These are phyloP conservation scores for Lithospermum erythrorhizon DNA, from an alignment of 257 asterid genomes.

Conservation along the genomic window DNA sequence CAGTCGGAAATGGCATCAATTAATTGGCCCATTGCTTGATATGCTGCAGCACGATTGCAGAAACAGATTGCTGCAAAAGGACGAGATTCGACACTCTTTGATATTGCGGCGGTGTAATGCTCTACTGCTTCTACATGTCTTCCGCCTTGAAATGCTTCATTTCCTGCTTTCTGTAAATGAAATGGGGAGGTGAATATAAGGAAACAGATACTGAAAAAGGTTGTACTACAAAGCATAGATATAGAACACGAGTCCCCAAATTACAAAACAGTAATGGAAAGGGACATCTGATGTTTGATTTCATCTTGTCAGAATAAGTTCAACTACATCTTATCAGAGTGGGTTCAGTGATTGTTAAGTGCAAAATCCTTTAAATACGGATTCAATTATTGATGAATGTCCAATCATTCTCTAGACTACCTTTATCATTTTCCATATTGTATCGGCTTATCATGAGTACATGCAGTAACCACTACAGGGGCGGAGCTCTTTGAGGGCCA, in stretches of 20 bases:
- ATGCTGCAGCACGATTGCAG: conserved; percentile 97
- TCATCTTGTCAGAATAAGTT: too few species aligned
- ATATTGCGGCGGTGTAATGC: conserved; percentile 70
- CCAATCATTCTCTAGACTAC: too few species aligned
- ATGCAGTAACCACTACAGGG: too few species aligned
- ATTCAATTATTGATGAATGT: too few species aligned
- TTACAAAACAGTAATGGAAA: not conserved
- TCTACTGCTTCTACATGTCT: conserved; percentile 72
- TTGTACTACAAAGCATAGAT: not conserved
- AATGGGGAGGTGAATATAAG: conserved; percentile 6
- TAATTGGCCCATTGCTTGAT: conserved; percentile 70
- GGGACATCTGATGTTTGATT: too few species aligned
- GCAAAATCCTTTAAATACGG: too few species aligned
- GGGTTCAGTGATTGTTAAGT: too few species aligned
- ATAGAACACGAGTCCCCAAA: not conserved
- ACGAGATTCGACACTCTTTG: conserved; percentile 65
- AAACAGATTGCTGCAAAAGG: conserved; percentile 88
- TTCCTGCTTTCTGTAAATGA: conserved; percentile 66
- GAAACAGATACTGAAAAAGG: conserved; percentile 1
- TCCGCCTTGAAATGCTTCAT: conserved; percentile 75
- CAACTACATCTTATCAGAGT: too few species aligned
- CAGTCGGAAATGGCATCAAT: conserved; percentile 93
- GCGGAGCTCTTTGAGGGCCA: too few species aligned
- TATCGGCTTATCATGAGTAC: too few species aligned
- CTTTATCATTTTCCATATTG: too few species aligned